Percentiles rank a stretch among this genome's conserved stretches.
Evolutionary conservation across 257 asterid genomes (phyloP).

Genomic region (Craterostigma plantagineum): DNA sequence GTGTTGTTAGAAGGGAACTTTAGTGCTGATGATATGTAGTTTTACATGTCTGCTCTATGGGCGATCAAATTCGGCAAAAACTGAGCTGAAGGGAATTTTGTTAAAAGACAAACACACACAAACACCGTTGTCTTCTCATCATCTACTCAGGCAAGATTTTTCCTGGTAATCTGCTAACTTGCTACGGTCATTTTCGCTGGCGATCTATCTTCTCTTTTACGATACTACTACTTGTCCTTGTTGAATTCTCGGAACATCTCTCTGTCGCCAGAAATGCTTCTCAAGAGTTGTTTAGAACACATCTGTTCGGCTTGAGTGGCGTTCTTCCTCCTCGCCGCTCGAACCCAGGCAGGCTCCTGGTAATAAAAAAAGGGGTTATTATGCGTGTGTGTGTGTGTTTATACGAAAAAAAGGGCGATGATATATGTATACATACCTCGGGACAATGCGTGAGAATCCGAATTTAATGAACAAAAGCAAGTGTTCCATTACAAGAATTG

Average conservation of each 20-base stretch:
- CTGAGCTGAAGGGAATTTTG: too few species aligned
- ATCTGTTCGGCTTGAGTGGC: constrained; percentile 62
- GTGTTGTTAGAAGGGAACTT: too few species aligned
- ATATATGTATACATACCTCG: constrained; percentile 25
- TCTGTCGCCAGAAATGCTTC: constrained; percentile 46
- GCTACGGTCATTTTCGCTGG: neutral
- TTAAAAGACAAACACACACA: too few species aligned
- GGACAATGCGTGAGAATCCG: constrained; percentile 82
- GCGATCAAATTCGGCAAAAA: too few species aligned
- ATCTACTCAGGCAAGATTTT: too few species aligned
- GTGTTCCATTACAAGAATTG: constrained; percentile 82
- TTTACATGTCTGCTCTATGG: too few species aligned
- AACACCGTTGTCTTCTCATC: too few species aligned
- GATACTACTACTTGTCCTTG: too few species aligned
- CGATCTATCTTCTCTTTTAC: constrained; percentile 7
- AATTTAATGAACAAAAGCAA: constrained; percentile 62
- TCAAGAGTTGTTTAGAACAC: constrained; percentile 64
- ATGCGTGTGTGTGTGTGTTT: too few species aligned
- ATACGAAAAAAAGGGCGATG: neutral
- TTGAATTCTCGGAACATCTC: constrained; percentile 17
- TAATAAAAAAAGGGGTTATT: neutral
- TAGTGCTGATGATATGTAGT: too few species aligned
- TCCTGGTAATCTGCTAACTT: neutral
- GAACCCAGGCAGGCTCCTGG: constrained; percentile 92
- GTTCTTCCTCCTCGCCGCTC: constrained; percentile 56